Evolutionary conservation across 495 filamentous ascomycete genomes (phyloP).

Genomic region (Lophiotrema nucula): DNA sequence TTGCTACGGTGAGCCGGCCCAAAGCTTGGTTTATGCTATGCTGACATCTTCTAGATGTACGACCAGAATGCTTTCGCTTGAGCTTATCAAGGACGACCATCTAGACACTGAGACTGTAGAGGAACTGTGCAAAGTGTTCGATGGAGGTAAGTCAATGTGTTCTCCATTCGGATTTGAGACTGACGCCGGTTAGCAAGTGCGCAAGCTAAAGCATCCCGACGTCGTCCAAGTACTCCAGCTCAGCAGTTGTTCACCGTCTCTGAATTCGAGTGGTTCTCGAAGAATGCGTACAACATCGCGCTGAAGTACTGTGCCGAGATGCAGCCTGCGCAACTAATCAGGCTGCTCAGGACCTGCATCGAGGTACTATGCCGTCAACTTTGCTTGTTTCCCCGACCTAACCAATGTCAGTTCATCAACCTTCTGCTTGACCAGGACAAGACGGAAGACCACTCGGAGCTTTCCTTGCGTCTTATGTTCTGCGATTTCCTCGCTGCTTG

Average conservation of each 20-base stretch:
- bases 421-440: slow-evolving; percentile 55
- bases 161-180: no score
- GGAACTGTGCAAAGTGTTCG: slow-evolving; percentile 62
- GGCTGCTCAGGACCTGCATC: slow-evolving; percentile 60
- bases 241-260: slow-evolving; percentile 52
- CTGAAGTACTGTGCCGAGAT: slow-evolving; percentile 59
- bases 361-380: slow-evolving; percentile 37
- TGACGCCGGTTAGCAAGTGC: slow-evolving; percentile 44
- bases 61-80: slow-evolving; percentile 57
- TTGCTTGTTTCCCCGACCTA: neutral
- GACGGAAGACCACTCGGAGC: slow-evolving; percentile 45
- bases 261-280: slow-evolving; percentile 80
- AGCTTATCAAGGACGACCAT: slow-evolving; percentile 43
- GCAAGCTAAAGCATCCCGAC: slow-evolving; percentile 43
- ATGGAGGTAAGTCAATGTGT: slow-evolving; percentile 57
- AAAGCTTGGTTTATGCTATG: neutral
- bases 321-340: slow-evolving; percentile 50
- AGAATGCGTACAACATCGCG: slow-evolving; percentile 73
- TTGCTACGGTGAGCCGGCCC: slow-evolving; percentile 55
- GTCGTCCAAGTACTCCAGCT: slow-evolving; percentile 34
- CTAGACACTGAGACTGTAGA: slow-evolving; percentile 8
- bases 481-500: slow-evolving; percentile 67
- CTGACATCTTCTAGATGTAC: slow-evolving; percentile 43
- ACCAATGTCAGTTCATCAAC: slow-evolving; percentile 52
- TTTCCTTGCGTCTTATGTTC: slow-evolving; percentile 59